Evolutionary conservation across 164 flowering plant species (phyloP), one percentile per base, ranked within the genome.

Genomic region (Amborella trichopoda): DNA sequence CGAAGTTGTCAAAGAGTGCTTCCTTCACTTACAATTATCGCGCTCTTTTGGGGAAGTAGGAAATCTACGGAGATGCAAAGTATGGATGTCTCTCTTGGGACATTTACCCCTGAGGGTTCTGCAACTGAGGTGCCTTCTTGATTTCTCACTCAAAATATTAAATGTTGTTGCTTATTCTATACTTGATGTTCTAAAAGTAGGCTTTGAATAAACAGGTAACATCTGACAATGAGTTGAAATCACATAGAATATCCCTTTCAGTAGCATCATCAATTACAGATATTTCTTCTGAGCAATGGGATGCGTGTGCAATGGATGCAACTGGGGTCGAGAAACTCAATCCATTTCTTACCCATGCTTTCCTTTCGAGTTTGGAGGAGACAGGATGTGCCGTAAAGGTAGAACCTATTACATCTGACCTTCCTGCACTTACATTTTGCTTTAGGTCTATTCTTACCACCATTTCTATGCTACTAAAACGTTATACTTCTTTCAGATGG

Each of bases 301-400:
- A 90, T 72, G 84, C 86, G 14, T 90, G 98, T 56, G 71, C 72
- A 36, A 30, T 68, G 23, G 95, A 77, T 73, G 72, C 84, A 16
- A 63, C 84, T 17, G 91, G 91, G 20, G 57, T 67, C 33, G 80
- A 76, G 25, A 75, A 73, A 23, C 67, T 49, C 23, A 90, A 90
- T 65, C 98, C 98, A 23, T 86, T 90, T 74, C 77, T 83, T 27
- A 52, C 68, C 3, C 89, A 90, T 66, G 87, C 68, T 49, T 90
- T 90, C 57, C 91, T 90, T 52, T 90, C 84, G 10, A 83, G 91
- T 71, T 74, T 90, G 48, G 98, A 86, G 67, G 86, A 81, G 63
- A 59, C 94, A 1, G 74, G 77, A 25, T 81, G 62, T 62, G 85
- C 95, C 6, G 81, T 81, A 50, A 79, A 83, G 95, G 97, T 90